phyloP scores from a whole-genome alignment of 176 grass and related monocot genomes.

The Zizania latifolia region DNA sequence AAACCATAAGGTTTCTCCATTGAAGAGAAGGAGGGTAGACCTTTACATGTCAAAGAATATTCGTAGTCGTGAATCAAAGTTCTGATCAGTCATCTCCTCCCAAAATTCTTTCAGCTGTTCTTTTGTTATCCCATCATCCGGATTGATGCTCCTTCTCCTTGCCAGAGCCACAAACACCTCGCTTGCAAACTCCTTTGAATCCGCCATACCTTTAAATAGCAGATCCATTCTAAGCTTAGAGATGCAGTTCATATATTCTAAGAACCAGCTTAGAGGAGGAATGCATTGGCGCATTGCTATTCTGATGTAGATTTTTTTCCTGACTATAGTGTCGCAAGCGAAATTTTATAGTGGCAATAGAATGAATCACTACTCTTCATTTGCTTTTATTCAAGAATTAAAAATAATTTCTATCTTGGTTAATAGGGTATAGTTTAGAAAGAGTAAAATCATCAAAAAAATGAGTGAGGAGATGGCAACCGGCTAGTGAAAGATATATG shows the following conservation, averaged over 20 bases:
- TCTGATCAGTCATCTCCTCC: conserved; percentile 92
- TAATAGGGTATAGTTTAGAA: too few species aligned
- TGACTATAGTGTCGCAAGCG: neutral
- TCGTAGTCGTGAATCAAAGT: conserved; percentile 76
- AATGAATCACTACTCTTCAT: neutral
- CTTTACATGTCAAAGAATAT: conserved; percentile 99
- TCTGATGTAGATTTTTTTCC: neutral
- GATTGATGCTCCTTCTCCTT: conserved; percentile 56
- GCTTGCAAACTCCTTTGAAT: conserved; percentile 84
- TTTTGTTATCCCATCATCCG: conserved; percentile 51
- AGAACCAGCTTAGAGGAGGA: neutral
- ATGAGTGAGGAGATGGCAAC: too few species aligned
- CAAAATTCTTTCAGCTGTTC: conserved; percentile 80
- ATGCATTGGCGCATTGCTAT: neutral
- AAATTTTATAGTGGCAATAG: too few species aligned
- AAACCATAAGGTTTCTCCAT: neutral
- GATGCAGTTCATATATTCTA: neutral
- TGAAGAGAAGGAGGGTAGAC: neutral
- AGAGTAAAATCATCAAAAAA: too few species aligned
- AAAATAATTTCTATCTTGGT: too few species aligned
- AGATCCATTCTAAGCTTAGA: neutral
- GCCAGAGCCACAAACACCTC: conserved; percentile 73
- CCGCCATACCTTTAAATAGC: conserved; percentile 60
- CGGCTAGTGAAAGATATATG: too few species aligned
- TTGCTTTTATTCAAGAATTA: too few species aligned